Evolutionary conservation across 148 eudicot genomes (phyloP).

Genomic region (Chenopodium quinoa): DNA sequence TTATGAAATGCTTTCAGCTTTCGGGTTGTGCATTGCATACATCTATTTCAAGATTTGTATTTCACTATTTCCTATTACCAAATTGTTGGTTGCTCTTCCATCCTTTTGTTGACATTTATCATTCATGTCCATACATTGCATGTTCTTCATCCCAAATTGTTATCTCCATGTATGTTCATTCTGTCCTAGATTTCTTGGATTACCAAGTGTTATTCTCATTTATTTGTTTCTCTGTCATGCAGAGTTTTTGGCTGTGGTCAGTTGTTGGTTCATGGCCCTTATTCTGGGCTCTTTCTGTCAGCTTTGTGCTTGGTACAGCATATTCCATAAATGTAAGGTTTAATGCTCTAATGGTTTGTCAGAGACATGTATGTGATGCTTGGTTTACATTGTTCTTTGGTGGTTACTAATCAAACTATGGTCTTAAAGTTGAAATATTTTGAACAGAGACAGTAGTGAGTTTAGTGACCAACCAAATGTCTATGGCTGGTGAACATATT

Average conservation of each 20-base stretch:
- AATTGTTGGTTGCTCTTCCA: background rate
- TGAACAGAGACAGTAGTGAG: background rate
- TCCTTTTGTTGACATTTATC: background rate
- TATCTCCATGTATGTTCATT: background rate
- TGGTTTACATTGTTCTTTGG: constrained; percentile 1
- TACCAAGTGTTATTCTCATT: background rate
- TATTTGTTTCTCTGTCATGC: constrained; percentile 24
- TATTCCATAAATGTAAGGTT: constrained; percentile 84
- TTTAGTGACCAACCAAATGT: background rate
- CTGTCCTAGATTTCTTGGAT: background rate
- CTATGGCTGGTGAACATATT: background rate
- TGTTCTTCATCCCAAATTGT: background rate
- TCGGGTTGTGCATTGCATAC: background rate
- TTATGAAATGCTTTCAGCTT: constrained; percentile 6
- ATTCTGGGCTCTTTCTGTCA: constrained; percentile 87
- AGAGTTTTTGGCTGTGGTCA: constrained; percentile 91
- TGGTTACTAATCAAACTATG: background rate
- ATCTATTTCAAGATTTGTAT: background rate
- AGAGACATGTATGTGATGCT: constrained; percentile 2
- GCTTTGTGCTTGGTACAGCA: constrained; percentile 94
- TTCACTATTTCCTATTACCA: background rate
- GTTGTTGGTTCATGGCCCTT: constrained; percentile 86
- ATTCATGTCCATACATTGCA: background rate
- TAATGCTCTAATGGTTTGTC: constrained; percentile 5
- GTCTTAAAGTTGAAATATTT: background rate